Percentiles rank a stretch among this genome's conserved stretches.
These are phyloP conservation scores for Trichosporon sp. DNA, from an alignment of 1,284 basidiomycete genomes.

Conservation along the genomic window DNA sequence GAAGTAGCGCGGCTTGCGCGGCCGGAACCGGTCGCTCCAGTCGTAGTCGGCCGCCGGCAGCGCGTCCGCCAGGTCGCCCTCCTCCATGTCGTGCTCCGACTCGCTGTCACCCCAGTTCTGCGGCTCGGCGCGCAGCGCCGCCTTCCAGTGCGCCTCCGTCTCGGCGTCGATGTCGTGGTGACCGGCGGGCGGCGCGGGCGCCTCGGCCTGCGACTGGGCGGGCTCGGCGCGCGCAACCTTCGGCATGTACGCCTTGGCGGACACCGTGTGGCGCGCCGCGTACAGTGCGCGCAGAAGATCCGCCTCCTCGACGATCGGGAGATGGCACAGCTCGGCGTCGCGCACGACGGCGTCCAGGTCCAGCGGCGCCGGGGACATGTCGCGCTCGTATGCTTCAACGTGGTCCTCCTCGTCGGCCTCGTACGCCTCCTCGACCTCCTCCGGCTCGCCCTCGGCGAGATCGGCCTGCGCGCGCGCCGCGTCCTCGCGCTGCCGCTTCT, in stretches of 20 bases:
- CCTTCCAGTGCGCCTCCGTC: conserved; percentile 77
- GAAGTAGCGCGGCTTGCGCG: conserved; percentile 97
- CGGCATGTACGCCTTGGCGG: conserved; percentile 55
- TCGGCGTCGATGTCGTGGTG: conserved; percentile 61
- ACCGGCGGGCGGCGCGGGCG: not conserved
- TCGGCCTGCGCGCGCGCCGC: conserved; percentile 88
- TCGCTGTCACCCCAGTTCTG: conserved; percentile 38
- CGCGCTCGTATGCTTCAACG: conserved; percentile 68
- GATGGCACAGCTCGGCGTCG: conserved; percentile 63
- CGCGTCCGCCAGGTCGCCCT: conserved; percentile 76
- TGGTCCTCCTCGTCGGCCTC: conserved; percentile 44
- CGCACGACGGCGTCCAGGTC: conserved; percentile 65
- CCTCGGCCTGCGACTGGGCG: conserved; percentile 46
- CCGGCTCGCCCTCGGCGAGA: conserved; percentile 57
- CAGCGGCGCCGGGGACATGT: conserved; percentile 73
- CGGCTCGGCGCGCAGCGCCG: conserved; percentile 49
- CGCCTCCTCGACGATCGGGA: conserved; percentile 66
- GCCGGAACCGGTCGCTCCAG: conserved; percentile 98
- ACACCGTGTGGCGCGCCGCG: not conserved
- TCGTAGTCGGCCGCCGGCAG: conserved; percentile 63
- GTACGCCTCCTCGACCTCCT: conserved; percentile 42
- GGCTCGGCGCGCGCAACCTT: conserved; percentile 69
- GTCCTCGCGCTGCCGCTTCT: conserved; percentile 90
- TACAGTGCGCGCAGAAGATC: conserved; percentile 58
- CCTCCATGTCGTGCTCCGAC: conserved; percentile 62